Percentiles rank a stretch among this genome's conserved stretches.
Evolutionary conservation across 495 filamentous ascomycete species (phyloP).

Genomic region (Aspergillus baeticus): DNA sequence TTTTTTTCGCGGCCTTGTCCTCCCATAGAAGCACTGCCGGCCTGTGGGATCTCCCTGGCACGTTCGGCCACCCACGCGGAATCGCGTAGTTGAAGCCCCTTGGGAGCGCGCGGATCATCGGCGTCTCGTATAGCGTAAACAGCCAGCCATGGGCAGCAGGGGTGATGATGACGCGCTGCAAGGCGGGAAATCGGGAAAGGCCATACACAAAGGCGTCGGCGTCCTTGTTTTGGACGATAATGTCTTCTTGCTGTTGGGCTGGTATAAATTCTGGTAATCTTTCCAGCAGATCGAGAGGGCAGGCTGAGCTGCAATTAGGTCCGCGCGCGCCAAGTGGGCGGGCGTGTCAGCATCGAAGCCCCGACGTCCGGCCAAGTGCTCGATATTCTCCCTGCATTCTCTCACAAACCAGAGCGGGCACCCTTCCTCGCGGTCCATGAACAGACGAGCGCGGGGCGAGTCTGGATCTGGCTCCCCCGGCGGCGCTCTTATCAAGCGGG

Average conservation of each 20-base stretch:
- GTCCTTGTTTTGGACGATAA: slow-evolving; percentile 17
- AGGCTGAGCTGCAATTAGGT: too few species aligned
- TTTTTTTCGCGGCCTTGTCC: slow-evolving; percentile 14
- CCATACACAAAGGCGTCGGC: slow-evolving; percentile 21
- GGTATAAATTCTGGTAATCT: too few species aligned
- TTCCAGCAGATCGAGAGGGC: too few species aligned
- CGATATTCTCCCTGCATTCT: too few species aligned
- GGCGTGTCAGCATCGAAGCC: too few species aligned
- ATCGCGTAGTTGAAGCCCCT: slow-evolving; percentile 30
- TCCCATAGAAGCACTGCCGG: slow-evolving; percentile 4
- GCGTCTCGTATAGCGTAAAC: slow-evolving; percentile 27
- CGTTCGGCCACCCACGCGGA: slow-evolving; percentile 24
- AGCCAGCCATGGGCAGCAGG: slow-evolving; percentile 27
- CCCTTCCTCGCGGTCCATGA: too few species aligned
- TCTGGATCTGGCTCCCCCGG: not conserved
- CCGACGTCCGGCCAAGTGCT: too few species aligned
- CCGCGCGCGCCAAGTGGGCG: too few species aligned
- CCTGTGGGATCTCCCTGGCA: slow-evolving; percentile 2
- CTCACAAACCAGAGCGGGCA: too few species aligned
- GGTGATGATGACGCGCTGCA: slow-evolving; percentile 28
- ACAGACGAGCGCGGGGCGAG: too few species aligned
- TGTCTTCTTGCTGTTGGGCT: slow-evolving; percentile 20
- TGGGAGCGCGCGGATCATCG: slow-evolving; percentile 31
- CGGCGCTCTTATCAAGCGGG: slow-evolving; percentile 5
- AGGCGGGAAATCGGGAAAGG: slow-evolving; percentile 24